Evolutionary conservation across 345 rosid species (phyloP), one percentile per base, ranked within the genome.

Genomic region (Hypericum perforatum): DNA sequence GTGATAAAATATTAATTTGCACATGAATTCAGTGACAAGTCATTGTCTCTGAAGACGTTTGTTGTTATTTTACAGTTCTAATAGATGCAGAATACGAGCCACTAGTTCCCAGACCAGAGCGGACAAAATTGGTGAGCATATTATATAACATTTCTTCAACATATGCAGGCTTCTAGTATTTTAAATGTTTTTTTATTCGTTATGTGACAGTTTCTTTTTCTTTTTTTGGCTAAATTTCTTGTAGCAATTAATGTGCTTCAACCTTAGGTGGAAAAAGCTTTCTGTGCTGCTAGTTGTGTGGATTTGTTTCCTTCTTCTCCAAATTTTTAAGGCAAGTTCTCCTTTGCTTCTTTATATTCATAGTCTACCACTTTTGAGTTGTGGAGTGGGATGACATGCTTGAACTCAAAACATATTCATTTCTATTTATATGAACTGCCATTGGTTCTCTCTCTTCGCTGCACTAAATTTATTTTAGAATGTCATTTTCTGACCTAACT

Each of bases 1-100:
- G 41, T 13, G 4, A 44, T 11, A 15, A 5, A 43, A 16, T 13
- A 11, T 15, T 11, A 16, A 0, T 46, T 2, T 16, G 41, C 15
- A 12, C 15, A 8, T 45, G 13, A 12, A 45, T 48, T 48, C 11
- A 16, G 9, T 16, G 5, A 52, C 7, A 51, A 39, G 37, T 52
- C 37, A 16, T 8, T 16, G 41, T 7, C 12, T 2, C n/a, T n/a
- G n/a, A n/a, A n/a, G n/a, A n/a, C n/a, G n/a, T n/a, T 13, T 16
- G 49, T 14, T 54, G 42, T 12, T 58, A 49, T 47, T 60, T 37
- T 63, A 65, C 75, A 91, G 96, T 87, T 49, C 71, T 87, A 37
- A 85, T 91, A 54, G 85, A 87, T 65, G 47, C 95, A 42, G 76
- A 59, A 37, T 85, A 81, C 75, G 95, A 79, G 32, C 95, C 95